Conservation (phyloP, 805 yeast species). For the Jamesozyma jinghongensis region DNA sequence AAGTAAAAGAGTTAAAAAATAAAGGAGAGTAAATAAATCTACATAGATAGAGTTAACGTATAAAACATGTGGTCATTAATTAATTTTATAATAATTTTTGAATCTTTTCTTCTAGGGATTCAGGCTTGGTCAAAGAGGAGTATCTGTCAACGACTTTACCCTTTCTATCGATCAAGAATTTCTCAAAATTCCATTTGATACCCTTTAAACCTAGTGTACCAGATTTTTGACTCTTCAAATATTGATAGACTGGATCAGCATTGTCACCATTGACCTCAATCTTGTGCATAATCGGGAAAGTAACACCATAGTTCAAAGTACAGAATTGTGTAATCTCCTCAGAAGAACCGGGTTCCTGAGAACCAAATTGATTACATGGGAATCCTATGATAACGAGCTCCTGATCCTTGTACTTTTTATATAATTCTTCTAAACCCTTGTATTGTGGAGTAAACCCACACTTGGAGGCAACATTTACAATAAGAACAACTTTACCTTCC, state of each 20-base stretch:
- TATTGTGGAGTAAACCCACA: constrained; percentile 78
- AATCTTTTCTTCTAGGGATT: constrained; percentile 46
- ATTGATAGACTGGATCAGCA: constrained; percentile 73
- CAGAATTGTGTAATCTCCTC: constrained; percentile 73
- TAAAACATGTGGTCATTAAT: background rate
- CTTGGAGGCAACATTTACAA: constrained; percentile 85
- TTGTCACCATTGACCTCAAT: constrained; percentile 80
- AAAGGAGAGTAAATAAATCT: constrained; percentile 1
- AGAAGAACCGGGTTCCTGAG: constrained; percentile 65
- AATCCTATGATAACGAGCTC: constrained; percentile 71
- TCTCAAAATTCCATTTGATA: constrained; percentile 75
- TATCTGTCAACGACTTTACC: constrained; percentile 54
- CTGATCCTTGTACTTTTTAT: constrained; percentile 50
- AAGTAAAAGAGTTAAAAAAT: constrained; percentile 4
- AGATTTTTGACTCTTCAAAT: constrained; percentile 58
- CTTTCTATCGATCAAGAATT: constrained; percentile 46
- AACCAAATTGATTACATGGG: constrained; percentile 87
- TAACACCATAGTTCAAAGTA: constrained; percentile 73
- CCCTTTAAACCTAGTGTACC: constrained; percentile 66
- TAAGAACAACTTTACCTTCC: constrained; percentile 71
- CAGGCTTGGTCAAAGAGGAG: constrained; percentile 63
- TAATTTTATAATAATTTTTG: constrained; percentile 40
- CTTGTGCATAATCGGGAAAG: constrained; percentile 83
- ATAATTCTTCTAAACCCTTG: constrained; percentile 57
- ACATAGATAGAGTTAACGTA: background rate